Conservation (phyloP, 257 asterid species). For the Nicotiana benthamiana region DNA sequence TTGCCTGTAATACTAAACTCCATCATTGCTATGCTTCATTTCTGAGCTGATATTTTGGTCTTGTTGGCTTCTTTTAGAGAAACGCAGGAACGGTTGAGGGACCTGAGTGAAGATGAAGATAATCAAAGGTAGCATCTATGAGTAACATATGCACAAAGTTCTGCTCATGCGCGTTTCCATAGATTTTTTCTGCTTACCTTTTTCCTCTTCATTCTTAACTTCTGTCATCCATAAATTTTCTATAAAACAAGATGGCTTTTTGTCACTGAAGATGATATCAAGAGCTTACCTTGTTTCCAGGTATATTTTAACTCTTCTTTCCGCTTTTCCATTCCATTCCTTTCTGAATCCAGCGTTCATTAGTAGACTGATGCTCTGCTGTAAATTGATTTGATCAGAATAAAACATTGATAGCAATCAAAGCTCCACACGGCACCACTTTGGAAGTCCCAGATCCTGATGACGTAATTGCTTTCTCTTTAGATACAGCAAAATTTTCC, state of each 20-base stretch:
- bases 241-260: slow-evolving; percentile 62
- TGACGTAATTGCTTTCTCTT: slow-evolving; percentile 42
- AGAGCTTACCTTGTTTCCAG: slow-evolving; percentile 81
- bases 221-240: slow-evolving; percentile 4
- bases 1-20: background rate
- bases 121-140: slow-evolving; percentile 35
- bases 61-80: slow-evolving; percentile 37
- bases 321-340: background rate
- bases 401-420: slow-evolving; percentile 86
- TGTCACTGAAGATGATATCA: slow-evolving; percentile 85
- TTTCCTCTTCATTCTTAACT: background rate
- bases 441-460: slow-evolving; percentile 96
- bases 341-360: background rate
- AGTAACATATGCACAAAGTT: background rate
- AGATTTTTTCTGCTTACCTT: slow-evolving; percentile 2
- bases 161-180: background rate
- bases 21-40: background rate
- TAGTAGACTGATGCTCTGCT: slow-evolving; percentile 8
- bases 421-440: slow-evolving; percentile 97
- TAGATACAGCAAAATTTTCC: background rate
- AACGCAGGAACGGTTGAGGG: slow-evolving; percentile 53
- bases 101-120: slow-evolving; percentile 60
- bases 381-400: slow-evolving; percentile 33
- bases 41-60: slow-evolving; percentile 10
- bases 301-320: slow-evolving; percentile 23